Evolutionary conservation across 345 rosid species (phyloP), one percentile per base, ranked within the genome.

Genomic region (Eucalyptus pumila): DNA sequence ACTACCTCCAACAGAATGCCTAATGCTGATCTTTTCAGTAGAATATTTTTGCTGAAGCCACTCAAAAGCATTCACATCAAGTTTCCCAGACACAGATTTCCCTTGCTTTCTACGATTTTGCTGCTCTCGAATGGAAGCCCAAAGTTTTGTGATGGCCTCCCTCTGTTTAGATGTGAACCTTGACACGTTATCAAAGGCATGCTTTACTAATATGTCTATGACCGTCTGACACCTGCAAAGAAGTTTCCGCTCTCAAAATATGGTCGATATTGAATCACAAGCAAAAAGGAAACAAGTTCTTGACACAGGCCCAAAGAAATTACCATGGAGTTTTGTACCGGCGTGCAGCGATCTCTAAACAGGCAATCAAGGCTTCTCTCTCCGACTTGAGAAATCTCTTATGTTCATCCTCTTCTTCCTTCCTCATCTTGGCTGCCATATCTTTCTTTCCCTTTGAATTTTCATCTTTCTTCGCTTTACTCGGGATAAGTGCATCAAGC

Each of bases 171-270:
- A 91, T 16, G 98, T 97, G 94, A 98, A 97, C 91, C 95, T 98
- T 37, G 93, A 88, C 86, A 94, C 95, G 87, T 96, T 95, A 87
- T 98, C 99, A 80, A 87, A 96, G 14, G 99, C 99, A 91, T 95
- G 98, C 94, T 98, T 96, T 80, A 96, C 99, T 94, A 98, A 90
- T 91, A 98, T 98, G 93, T 97, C 99, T 92, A 98, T 96, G 86
- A 93, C 97, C 4, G 98, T 98, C 93, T 98, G 99, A 89, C 99
- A 98, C 99, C 99, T 98, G 93, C 81, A 34, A 19, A 87, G n/a
- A n/a, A 40, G 58, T 54, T 27, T 89, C 48, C 14, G 9, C 40
- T 49, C 58, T 47, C 17, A 62, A 89, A 23, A 48, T 54, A 85
- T 76, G 85, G 47, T 40, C 9, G 3, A 76, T 40, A 76, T 37